A percentile compares a stretch with the other conserved stretches of the same genome.
Evolutionary conservation across 2,329 filamentous ascomycete genomes (phyloP).

Genomic region (Rutstroemia sp.): DNA sequence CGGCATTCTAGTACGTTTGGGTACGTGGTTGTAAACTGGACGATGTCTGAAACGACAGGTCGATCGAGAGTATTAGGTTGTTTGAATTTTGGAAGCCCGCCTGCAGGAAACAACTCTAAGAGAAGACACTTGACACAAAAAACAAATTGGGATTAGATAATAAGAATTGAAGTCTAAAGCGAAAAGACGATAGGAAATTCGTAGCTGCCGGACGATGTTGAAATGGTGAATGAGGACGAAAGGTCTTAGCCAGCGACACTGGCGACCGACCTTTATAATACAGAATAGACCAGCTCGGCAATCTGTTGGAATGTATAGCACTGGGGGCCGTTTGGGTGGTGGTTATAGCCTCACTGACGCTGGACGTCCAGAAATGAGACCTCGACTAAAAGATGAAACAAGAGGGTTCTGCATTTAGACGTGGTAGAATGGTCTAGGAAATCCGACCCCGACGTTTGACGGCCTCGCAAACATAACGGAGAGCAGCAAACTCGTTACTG

Average conservation of each 20-base stretch:
- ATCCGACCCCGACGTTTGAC: slow-evolving; percentile 5
- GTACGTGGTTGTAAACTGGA: not conserved
- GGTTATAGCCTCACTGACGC: slow-evolving; percentile 9
- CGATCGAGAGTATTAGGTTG: not conserved
- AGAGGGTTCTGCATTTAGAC: slow-evolving; percentile 7
- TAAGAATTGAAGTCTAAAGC: slow-evolving; percentile 6
- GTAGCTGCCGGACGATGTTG: not conserved
- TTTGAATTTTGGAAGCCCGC: not conserved
- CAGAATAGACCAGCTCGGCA: slow-evolving; percentile 5
- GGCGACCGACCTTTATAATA: slow-evolving; percentile 10
- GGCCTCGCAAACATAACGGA: not conserved
- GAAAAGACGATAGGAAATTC: slow-evolving; percentile 5
- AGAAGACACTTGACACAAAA: slow-evolving; percentile 6
- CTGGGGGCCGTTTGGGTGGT: slow-evolving; percentile 5
- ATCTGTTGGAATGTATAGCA: slow-evolving; percentile 6
- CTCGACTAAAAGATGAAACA: slow-evolving; percentile 9
- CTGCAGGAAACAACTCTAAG: not conserved
- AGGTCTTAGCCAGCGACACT: slow-evolving; percentile 9
- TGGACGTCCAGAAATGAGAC: slow-evolving; percentile 8
- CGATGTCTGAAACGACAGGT: slow-evolving; percentile 1
- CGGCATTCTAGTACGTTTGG: slow-evolving; percentile 3
- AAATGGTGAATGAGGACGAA: slow-evolving; percentile 7
- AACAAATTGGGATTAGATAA: slow-evolving; percentile 2
- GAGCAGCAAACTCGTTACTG: slow-evolving; percentile 2
- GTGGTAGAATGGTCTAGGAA: not conserved